Evolutionary conservation across 345 rosid species (phyloP).

Genomic region (Rhodamnia rubescens): DNA sequence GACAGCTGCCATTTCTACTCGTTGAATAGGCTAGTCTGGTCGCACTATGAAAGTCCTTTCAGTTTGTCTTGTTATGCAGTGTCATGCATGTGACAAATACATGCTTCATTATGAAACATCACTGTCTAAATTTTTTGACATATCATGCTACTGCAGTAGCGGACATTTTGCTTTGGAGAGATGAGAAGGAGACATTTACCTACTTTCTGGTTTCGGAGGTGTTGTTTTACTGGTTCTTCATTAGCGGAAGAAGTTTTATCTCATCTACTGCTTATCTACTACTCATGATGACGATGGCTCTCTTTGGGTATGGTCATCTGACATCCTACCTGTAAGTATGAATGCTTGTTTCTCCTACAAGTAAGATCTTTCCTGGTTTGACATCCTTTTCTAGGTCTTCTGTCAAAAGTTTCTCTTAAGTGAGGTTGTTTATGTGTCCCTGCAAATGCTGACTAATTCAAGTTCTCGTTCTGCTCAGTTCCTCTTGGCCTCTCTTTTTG

Average conservation of each 20-base stretch:
- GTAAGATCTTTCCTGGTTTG: background rate
- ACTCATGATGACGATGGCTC: conserved; percentile 28
- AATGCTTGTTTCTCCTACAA: background rate
- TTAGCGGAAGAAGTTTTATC: conserved; percentile 58
- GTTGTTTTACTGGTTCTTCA: conserved; percentile 69
- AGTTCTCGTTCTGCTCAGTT: background rate
- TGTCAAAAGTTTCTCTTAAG: background rate
- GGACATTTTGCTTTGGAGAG: conserved; percentile 84
- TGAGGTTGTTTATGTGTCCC: background rate
- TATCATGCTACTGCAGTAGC: conserved; percentile 45
- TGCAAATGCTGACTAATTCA: background rate
- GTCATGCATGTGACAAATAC: background rate
- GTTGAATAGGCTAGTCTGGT: background rate
- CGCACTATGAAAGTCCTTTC: background rate
- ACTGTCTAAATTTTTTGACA: background rate
- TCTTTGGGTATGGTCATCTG: conserved; percentile 45
- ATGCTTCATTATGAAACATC: background rate
- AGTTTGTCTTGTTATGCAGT: background rate
- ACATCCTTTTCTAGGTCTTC: background rate
- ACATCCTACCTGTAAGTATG: conserved; percentile 55
- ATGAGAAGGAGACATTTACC: conserved; percentile 67
- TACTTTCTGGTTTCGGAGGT: conserved; percentile 41
- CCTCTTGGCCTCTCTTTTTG: background rate
- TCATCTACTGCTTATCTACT: conserved; percentile 67
- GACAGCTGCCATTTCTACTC: background rate